These are phyloP conservation scores for Penicillium expansum DNA, from an alignment of 2,329 filamentous ascomycete genomes.

Conservation along the genomic window DNA sequence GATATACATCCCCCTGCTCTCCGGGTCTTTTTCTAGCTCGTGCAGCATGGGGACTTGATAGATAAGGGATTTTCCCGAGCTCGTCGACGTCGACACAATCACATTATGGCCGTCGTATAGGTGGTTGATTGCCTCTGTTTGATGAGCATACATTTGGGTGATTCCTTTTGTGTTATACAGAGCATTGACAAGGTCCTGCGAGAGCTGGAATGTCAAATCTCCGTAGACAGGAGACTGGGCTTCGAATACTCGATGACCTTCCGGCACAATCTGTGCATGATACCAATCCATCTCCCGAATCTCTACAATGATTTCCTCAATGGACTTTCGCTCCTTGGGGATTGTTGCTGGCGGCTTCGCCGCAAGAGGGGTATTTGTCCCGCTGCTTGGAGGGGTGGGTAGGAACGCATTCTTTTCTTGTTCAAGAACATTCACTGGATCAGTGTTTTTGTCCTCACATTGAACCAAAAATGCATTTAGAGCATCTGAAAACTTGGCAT, in stretches of 20 bases:
- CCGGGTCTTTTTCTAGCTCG: slow-evolving; percentile 72
- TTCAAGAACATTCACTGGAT: slow-evolving; percentile 66
- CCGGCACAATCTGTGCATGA: slow-evolving; percentile 84
- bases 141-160: slow-evolving; percentile 81
- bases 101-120: slow-evolving; percentile 79
- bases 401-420: slow-evolving; percentile 60
- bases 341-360: slow-evolving; percentile 65
- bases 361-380: slow-evolving; percentile 37
- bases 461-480: slow-evolving; percentile 73
- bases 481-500: slow-evolving; percentile 75
- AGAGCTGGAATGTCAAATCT: slow-evolving; percentile 79
- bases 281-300: slow-evolving; percentile 85
- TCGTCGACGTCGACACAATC: slow-evolving; percentile 91
- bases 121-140: slow-evolving; percentile 89
- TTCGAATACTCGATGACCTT: slow-evolving; percentile 88
- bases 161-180: slow-evolving; percentile 90
- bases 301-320: slow-evolving; percentile 81
- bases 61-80: slow-evolving; percentile 95
- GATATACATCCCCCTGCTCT: slow-evolving; percentile 90
- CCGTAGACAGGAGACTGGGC: slow-evolving; percentile 78
- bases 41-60: slow-evolving; percentile 93
- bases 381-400: slow-evolving; percentile 55
- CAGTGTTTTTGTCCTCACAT: slow-evolving; percentile 60
- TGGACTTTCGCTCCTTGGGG: slow-evolving; percentile 72
- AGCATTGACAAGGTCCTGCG: slow-evolving; percentile 91